Conservation (phyloP, 2,329 filamentous ascomycete species). For the Ilyonectria robusta region DNA sequence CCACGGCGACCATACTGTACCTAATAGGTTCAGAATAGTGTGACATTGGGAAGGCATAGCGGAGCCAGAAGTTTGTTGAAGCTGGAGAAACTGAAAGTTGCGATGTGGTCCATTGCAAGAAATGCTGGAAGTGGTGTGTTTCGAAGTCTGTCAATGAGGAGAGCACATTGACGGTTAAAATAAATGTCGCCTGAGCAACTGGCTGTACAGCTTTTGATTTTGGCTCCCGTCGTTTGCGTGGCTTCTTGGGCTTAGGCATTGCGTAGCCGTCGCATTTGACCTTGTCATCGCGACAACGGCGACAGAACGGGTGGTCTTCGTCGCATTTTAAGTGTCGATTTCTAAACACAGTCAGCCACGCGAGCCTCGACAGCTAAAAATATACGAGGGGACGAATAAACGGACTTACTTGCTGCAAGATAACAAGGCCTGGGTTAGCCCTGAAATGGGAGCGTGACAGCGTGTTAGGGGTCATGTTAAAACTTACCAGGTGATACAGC, state of each 20-base stretch:
- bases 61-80: conserved; percentile 24
- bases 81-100: conserved; percentile 24
- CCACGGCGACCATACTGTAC: conserved; percentile 23
- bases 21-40: conserved; percentile 10
- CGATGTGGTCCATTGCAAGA: conserved; percentile 36
- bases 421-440: conserved; percentile 14
- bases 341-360: conserved; percentile 14
- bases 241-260: conserved; percentile 6
- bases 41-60: conserved; percentile 20
- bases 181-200: conserved; percentile 8
- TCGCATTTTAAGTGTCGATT: conserved; percentile 47
- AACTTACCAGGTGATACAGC: conserved; percentile 42
- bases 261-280: conserved; percentile 44
- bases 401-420: conserved; percentile 29
- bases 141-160: conserved; percentile 21
- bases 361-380: not conserved
- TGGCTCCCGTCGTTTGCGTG: not conserved
- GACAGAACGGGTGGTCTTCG: conserved; percentile 44
- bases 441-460: not conserved
- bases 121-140: conserved; percentile 39
- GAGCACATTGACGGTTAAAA: not conserved
- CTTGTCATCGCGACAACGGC: conserved; percentile 32
- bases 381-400: not conserved
- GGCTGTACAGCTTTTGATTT: conserved; percentile 3
- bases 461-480: not conserved